phyloP scores from a whole-genome alignment of 2,329 filamentous ascomycete genomes.

The Alternaria arbusti region DNA sequence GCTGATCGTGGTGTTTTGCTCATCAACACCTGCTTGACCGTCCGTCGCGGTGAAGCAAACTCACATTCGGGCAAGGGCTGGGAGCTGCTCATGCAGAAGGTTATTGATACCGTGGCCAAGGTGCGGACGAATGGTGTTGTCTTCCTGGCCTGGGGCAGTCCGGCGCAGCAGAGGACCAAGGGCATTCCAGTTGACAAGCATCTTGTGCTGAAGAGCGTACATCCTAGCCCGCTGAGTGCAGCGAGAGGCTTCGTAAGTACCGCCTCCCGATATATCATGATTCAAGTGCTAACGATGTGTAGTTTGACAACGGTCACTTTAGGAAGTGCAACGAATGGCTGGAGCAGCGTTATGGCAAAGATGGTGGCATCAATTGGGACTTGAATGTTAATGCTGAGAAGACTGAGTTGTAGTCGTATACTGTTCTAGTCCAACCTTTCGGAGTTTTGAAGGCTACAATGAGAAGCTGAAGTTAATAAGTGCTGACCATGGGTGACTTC shows the following conservation, averaged over 20 bases:
- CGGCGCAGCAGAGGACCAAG: slow-evolving; percentile 78
- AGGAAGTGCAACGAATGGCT: slow-evolving; percentile 86
- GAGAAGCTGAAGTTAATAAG: no score
- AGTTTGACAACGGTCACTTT: slow-evolving; percentile 82
- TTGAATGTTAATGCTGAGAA: slow-evolving; percentile 56
- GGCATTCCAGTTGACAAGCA: slow-evolving; percentile 77
- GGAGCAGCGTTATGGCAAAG: slow-evolving; percentile 75
- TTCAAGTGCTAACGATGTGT: slow-evolving; percentile 42
- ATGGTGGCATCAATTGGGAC: slow-evolving; percentile 85
- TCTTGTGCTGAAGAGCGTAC: slow-evolving; percentile 82
- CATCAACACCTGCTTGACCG: slow-evolving; percentile 93
- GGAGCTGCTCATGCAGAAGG: slow-evolving; percentile 90
- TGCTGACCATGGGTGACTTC: not conserved
- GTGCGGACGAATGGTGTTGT: slow-evolving; percentile 82
- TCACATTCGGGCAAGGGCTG: slow-evolving; percentile 86
- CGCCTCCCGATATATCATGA: not conserved
- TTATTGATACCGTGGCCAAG: slow-evolving; percentile 85
- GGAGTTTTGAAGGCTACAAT: no score
- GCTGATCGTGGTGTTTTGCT: slow-evolving; percentile 90
- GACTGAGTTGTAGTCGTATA: not conserved
- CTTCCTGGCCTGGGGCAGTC: slow-evolving; percentile 91
- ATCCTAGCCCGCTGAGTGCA: slow-evolving; percentile 93
- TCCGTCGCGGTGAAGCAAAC: slow-evolving; percentile 86
- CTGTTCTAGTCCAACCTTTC: not conserved
- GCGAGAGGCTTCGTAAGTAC: slow-evolving; percentile 72